A percentile compares a stretch with the other conserved stretches of the same genome.
phyloP scores from a whole-genome alignment of 345 rosid genomes.

The Arabis alpina region DNA sequence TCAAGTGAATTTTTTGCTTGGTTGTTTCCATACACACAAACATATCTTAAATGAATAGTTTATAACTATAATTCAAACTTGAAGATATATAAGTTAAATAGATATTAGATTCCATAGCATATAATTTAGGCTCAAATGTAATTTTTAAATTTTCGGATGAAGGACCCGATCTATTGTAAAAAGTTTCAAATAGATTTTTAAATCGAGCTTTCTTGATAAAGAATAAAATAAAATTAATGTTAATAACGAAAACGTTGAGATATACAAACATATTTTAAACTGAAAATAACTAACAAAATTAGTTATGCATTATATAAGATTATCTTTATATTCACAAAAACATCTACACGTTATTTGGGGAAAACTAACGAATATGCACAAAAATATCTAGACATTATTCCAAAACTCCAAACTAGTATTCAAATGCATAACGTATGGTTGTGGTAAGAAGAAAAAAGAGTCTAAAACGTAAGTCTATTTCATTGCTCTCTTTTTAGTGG shows the following conservation, averaged over 20 bases:
- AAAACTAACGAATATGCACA: slow-evolving; percentile 29
- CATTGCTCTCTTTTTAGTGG: slow-evolving; percentile 43
- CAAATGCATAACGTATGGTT: slow-evolving; percentile 43
- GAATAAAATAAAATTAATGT: too few relatives aligned
- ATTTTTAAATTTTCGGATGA: too few relatives aligned
- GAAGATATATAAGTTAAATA: neutral
- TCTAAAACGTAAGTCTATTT: slow-evolving; percentile 35
- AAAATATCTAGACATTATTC: slow-evolving; percentile 29
- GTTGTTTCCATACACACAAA: slow-evolving; percentile 9
- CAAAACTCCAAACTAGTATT: slow-evolving; percentile 24
- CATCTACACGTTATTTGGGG: slow-evolving; percentile 20
- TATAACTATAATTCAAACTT: neutral
- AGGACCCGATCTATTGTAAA: too few relatives aligned
- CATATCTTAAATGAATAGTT: slow-evolving; percentile 1
- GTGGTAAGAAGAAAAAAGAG: slow-evolving; percentile 35
- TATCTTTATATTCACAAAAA: slow-evolving; percentile 16
- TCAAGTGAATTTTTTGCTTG: slow-evolving; percentile 9
- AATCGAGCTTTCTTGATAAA: too few relatives aligned
- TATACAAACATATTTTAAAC: neutral
- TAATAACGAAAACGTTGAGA: too few relatives aligned
- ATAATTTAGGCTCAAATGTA: too few relatives aligned
- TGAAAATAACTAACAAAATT: neutral
- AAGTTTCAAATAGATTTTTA: too few relatives aligned
- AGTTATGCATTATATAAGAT: slow-evolving; percentile 9
- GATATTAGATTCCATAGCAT: too few relatives aligned